Base-by-base conservation (phyloP, 2,329 filamentous ascomycete species). In the Aspergillus latus region DNA sequence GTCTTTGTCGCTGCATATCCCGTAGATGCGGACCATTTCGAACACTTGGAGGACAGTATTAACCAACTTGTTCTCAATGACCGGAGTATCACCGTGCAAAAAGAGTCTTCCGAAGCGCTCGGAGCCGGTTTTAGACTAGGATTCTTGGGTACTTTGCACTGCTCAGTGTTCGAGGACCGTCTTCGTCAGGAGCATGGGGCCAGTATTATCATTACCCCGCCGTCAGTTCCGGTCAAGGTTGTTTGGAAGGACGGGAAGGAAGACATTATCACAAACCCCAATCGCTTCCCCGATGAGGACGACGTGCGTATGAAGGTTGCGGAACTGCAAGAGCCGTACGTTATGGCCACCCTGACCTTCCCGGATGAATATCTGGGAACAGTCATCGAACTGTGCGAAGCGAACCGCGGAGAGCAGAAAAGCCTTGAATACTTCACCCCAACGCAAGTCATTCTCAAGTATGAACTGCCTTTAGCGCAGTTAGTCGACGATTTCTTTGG, bases 1-100 rank as follows among this genome's bases (percentile, higher is more conserved):
- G 94, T 99, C 4, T 99, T 99, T 65, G 94, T 99, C 3, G 92
- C 93, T 0, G 94, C 94, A 0, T 99, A 96, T 66, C 94, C 94
- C 0, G 92, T 92, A 0, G 92, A 99, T 67, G 92, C 96, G 64
- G 81, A 87, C 65, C 90, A 96, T 72, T 93, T 96, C 69, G 83
- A 84, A 43, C 89, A 92, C 68, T 79, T 99, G 3, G 90, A 95
- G 61, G 93, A 97, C 72, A 96, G 92, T 72, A 97, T 99, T 69
- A 88, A 88, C 59, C 93, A 97, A 71, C 85, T 99, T 11, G 87
- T 93, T 2, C 84, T 99, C 52, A 99, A 99, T 71, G 94, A 99
- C 72, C 87, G 94, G 57, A 96, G 92, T 70, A 90, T 99, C 32
- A 96, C 92, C 2, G 79, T 97, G 46, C 89, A 92, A 65, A 97